phyloP scores from a whole-genome alignment of 805 yeast species.

The Brettanomyces sp. region DNA sequence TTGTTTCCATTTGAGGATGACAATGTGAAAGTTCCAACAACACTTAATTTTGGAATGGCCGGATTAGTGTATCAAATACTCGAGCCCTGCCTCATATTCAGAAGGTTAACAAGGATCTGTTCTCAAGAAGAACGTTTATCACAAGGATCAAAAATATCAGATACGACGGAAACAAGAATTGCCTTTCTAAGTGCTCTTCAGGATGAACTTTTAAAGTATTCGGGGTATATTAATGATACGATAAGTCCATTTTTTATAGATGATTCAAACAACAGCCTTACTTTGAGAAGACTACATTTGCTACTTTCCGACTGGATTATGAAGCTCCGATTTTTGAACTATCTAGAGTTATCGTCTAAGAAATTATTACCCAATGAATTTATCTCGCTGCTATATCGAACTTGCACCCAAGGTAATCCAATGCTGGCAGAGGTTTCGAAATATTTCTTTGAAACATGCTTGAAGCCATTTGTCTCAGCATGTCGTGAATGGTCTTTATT shows the following conservation, averaged over 20 bases:
- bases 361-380: slow-evolving; percentile 38
- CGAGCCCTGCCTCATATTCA: slow-evolving; percentile 4
- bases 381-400: slow-evolving; percentile 40
- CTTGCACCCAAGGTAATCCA: slow-evolving; percentile 57
- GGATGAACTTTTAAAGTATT: slow-evolving; percentile 2
- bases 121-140: background rate
- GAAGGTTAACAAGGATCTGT: background rate
- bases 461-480: slow-evolving; percentile 52
- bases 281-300: slow-evolving; percentile 7
- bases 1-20: slow-evolving; percentile 34
- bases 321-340: slow-evolving; percentile 48
- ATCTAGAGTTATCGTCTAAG: slow-evolving; percentile 28
- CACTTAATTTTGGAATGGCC: slow-evolving; percentile 2
- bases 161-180: background rate
- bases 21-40: slow-evolving; percentile 34
- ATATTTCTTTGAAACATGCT: slow-evolving; percentile 34
- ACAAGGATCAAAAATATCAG: background rate
- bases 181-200: slow-evolving; percentile 3
- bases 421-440: slow-evolving; percentile 34
- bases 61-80: slow-evolving; percentile 5
- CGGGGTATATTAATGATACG: slow-evolving; percentile 1
- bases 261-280: background rate
- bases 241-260: background rate
- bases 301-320: slow-evolving; percentile 41
- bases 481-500: slow-evolving; percentile 57